Base-by-base conservation (phyloP, 1,284 basidiomycete species). In the Schizopora paradoxa region DNA sequence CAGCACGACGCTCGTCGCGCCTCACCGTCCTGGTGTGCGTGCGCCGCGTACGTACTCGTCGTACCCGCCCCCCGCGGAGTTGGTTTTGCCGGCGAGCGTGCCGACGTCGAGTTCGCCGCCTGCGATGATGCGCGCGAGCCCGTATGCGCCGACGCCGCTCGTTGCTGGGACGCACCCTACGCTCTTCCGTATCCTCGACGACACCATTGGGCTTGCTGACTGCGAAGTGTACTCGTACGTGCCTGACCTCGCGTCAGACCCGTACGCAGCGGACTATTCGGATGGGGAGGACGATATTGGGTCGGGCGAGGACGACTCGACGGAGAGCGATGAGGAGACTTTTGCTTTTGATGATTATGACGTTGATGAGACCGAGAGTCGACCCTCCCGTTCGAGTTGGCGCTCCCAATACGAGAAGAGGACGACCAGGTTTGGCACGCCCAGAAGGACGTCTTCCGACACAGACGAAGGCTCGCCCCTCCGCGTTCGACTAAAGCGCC, bases 141-240 rank as follows among this genome's bases (percentile, higher is more conserved):
- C 82, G n/a, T 70, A 75, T 47, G 73, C 82, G 1, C 79, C 83
- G n/a, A 74, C 79, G 8, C 70, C 73, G 43, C 61, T 65, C 29
- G 52, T 69, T 29, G 62, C 68, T 4, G 67, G 72, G 51, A 76
- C 74, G 6, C 90, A 96, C 63, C 91, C 92, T 0, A 79, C 84
- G 28, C 75, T 99, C 14, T 91, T 88, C 62, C 82, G 85, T 46
- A 78, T 91, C 40, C 77, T 99, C 38, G 88, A 95, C 73, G 86
- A 93, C 41, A 87, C 91, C 57, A 89, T 99, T 56, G 84, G 88
- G 21, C 75, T 99, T 26, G 70, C 80, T 32, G 92, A 98, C 52
- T 97, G 91, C 69, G 93, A 98, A 62, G 93, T 97, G 46, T 99
- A 87, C 67, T 90, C 91, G 2, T 99, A 93, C 70, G 79, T 83